Evolutionary conservation across 257 asterid genomes (phyloP).

Genomic region (Solanum chiquidenum): DNA sequence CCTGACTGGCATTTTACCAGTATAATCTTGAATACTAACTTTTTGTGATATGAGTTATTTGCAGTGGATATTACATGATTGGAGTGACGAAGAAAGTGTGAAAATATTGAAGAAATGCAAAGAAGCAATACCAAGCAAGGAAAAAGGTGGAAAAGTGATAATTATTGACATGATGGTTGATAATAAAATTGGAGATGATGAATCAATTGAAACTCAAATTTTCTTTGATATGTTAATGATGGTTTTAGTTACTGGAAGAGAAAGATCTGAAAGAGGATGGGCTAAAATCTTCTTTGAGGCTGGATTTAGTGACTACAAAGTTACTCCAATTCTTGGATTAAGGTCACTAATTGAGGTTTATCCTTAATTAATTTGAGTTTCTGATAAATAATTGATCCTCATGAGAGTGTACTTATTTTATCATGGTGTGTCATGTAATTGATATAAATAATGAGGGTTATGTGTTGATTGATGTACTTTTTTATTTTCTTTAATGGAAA

Average conservation of each 20-base stretch:
- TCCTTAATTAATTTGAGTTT: constrained; percentile 1
- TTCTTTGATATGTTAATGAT: constrained; percentile 19
- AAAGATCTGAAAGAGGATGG: constrained; percentile 10
- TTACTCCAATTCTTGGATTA: constrained; percentile 3
- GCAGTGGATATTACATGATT: constrained; percentile 25
- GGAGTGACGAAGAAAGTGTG: constrained; percentile 15
- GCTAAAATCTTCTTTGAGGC: constrained; percentile 1
- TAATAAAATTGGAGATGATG: neutral
- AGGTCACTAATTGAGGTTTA: constrained; percentile 13
- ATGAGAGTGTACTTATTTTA: neutral
- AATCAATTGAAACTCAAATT: constrained; percentile 8
- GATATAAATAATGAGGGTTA: neutral
- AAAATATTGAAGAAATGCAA: constrained; percentile 8
- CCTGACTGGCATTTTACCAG: too few species aligned
- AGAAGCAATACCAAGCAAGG: constrained; percentile 9
- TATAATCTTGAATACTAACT: neutral
- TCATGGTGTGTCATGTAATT: neutral
- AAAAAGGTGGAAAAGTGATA: constrained; percentile 13
- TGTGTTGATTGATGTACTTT: neutral
- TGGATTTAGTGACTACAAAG: constrained; percentile 11
- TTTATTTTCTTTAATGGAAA: neutral
- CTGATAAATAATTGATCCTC: neutral
- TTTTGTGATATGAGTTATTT: neutral
- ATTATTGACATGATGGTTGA: constrained; percentile 13
- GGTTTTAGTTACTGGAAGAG: neutral